These are phyloP conservation scores for Picea abies DNA, from an alignment of 83 land plant species.

Conservation along the genomic window DNA sequence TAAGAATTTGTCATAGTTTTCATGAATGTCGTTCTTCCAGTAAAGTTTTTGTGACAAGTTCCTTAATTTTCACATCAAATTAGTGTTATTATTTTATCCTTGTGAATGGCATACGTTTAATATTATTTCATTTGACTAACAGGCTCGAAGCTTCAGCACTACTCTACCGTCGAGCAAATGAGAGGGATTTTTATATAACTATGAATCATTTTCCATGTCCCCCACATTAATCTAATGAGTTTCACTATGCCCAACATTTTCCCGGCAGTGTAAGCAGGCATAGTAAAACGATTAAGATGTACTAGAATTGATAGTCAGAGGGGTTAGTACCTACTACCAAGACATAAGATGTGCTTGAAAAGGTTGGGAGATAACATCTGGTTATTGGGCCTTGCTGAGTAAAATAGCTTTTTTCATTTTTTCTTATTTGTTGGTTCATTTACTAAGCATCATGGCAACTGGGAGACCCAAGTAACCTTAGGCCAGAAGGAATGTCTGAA, in stretches of 20 bases:
- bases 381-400: no score
- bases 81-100: not conserved
- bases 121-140: slow-evolving; percentile 22
- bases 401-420: no score
- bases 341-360: no score
- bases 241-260: not conserved
- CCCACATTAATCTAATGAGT: slow-evolving; percentile 18
- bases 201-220: slow-evolving; percentile 15
- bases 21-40: not conserved
- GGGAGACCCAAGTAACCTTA: no score
- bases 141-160: slow-evolving; percentile 99
- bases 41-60: not conserved
- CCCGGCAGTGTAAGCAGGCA: no score
- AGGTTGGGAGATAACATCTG: no score
- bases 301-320: no score
- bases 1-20: slow-evolving; percentile 34
- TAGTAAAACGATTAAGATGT: no score
- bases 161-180: slow-evolving; percentile 92
- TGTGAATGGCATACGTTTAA: not conserved
- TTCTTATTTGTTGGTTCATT: no score
- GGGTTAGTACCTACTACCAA: no score
- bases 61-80: not conserved
- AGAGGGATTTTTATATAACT: slow-evolving; percentile 84
- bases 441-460: no score
- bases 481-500: no score